Evolutionary conservation across 441 rosid species (phyloP).

Genomic region (Flueggea neowawraea): DNA sequence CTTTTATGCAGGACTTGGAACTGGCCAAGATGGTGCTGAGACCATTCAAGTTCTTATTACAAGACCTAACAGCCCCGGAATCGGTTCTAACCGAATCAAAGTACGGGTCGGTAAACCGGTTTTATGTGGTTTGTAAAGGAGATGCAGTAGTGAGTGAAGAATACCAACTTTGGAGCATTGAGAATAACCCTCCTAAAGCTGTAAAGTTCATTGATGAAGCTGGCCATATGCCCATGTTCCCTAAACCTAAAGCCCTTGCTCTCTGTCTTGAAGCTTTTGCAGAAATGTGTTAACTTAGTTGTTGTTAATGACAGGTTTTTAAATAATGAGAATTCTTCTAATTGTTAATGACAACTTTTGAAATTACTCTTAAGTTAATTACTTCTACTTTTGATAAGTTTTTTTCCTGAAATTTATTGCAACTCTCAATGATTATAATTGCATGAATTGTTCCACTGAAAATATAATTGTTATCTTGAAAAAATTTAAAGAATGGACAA

Average conservation of each 20-base stretch:
- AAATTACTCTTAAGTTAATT: no score
- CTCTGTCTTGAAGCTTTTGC: slow-evolving; percentile 26
- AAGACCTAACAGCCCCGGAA: slow-evolving; percentile 25
- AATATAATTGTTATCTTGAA: no score
- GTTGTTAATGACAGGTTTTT: no score
- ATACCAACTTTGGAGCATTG: slow-evolving; percentile 47
- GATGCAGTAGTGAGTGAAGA: slow-evolving; percentile 30
- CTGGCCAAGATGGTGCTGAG: slow-evolving; percentile 36
- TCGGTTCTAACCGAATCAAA: slow-evolving; percentile 25
- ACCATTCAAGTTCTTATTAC: slow-evolving; percentile 37
- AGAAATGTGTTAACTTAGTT: not conserved
- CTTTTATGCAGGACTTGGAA: slow-evolving; percentile 34
- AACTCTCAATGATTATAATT: no score
- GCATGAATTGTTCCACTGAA: no score
- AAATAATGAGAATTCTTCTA: no score
- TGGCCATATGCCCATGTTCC: slow-evolving; percentile 57
- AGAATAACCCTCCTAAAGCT: slow-evolving; percentile 26
- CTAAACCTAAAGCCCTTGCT: slow-evolving; percentile 35
- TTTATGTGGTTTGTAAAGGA: slow-evolving; percentile 37
- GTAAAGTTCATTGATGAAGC: slow-evolving; percentile 33
- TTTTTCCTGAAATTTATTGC: no score
- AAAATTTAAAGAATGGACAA: no score
- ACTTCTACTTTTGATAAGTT: no score
- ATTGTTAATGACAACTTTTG: no score
- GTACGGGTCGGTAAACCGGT: slow-evolving; percentile 37